A percentile compares a stretch with the other conserved stretches of the same genome.
Evolutionary conservation across 2,329 filamentous ascomycete genomes (phyloP).

Genomic region (Penicillium sclerotiorum): DNA sequence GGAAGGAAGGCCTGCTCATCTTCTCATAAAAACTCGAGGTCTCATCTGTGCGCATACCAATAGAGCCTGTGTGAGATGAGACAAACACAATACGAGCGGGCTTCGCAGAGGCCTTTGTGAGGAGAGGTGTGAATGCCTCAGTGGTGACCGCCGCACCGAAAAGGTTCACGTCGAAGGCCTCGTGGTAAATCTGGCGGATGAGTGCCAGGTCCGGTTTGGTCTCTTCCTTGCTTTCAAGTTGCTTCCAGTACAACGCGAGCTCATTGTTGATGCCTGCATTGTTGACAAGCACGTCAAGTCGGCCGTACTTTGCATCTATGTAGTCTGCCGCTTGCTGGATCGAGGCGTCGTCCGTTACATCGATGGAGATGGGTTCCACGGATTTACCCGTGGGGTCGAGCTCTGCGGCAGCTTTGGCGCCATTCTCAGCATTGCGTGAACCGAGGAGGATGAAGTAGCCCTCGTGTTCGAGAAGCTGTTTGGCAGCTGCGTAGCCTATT

Average conservation of each 20-base stretch:
- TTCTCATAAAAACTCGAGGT: constrained; percentile 14
- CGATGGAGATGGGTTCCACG: constrained; percentile 37
- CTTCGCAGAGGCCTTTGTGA: constrained; percentile 24
- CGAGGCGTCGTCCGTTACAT: constrained; percentile 54
- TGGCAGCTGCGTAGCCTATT: constrained; percentile 13
- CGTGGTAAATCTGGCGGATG: constrained; percentile 16
- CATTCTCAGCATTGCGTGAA: constrained; percentile 14
- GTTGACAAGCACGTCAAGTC: constrained; percentile 32
- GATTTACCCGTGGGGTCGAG: constrained; percentile 11
- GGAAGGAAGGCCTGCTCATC: constrained; percentile 14
- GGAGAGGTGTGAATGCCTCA: constrained; percentile 28
- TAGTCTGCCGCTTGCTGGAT: constrained; percentile 59
- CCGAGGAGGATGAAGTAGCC: constrained; percentile 16
- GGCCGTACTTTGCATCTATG: constrained; percentile 57
- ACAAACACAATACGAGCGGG: constrained; percentile 31
- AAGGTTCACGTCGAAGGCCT: constrained; percentile 31
- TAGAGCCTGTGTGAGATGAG: constrained; percentile 26
- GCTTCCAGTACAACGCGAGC: constrained; percentile 5
- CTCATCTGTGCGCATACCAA: constrained; percentile 20
- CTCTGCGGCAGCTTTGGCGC: constrained; percentile 22
- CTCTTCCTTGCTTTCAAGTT: constrained; percentile 3
- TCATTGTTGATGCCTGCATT: constrained; percentile 27
- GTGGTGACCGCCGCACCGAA: constrained; percentile 30
- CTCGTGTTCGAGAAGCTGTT: constrained; percentile 10
- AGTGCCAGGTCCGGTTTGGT: constrained; percentile 1